These are phyloP conservation scores for Neonothopanus nambi DNA, from an alignment of 1,284 basidiomycete species.

Conservation along the genomic window DNA sequence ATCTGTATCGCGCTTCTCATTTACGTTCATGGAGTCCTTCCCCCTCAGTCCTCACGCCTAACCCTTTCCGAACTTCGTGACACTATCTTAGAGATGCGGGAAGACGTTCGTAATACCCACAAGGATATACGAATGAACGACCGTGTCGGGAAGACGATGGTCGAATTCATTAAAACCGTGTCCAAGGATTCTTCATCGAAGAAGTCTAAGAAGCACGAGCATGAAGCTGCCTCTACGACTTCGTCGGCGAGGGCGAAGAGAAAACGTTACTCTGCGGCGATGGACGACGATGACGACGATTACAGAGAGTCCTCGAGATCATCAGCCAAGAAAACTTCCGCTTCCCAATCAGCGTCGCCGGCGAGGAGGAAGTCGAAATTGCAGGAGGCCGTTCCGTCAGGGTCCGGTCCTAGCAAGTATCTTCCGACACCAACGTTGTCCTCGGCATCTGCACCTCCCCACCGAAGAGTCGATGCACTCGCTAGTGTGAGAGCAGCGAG, in stretches of 20 bases:
- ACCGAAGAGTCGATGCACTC: neutral
- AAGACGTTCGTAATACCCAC: slow-evolving; percentile 46
- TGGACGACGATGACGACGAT: neutral
- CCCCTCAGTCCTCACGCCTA: slow-evolving; percentile 21
- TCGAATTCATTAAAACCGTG: slow-evolving; percentile 41
- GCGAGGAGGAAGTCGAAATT: neutral
- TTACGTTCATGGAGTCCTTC: slow-evolving; percentile 37
- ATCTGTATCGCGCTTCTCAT: slow-evolving; percentile 54
- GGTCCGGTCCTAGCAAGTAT: neutral
- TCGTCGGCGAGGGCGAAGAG: slow-evolving; percentile 3
- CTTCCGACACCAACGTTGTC: neutral
- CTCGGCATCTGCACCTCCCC: neutral
- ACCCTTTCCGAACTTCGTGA: slow-evolving; percentile 39
- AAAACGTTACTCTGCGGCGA: slow-evolving; percentile 3
- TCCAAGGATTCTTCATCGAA: neutral
- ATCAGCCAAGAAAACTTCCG: neutral
- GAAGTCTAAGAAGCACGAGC: neutral
- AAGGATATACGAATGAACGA: slow-evolving; percentile 55
- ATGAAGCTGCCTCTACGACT: neutral
- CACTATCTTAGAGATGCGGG: slow-evolving; percentile 50
- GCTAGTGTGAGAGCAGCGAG: neutral
- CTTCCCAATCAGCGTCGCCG: neutral
- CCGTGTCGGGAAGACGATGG: slow-evolving; percentile 49
- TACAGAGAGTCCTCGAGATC: neutral
- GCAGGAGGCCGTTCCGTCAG: slow-evolving; percentile 5